Evolutionary conservation across 2,329 filamentous ascomycete species (phyloP).

Genomic region (Xylaria sp.): DNA sequence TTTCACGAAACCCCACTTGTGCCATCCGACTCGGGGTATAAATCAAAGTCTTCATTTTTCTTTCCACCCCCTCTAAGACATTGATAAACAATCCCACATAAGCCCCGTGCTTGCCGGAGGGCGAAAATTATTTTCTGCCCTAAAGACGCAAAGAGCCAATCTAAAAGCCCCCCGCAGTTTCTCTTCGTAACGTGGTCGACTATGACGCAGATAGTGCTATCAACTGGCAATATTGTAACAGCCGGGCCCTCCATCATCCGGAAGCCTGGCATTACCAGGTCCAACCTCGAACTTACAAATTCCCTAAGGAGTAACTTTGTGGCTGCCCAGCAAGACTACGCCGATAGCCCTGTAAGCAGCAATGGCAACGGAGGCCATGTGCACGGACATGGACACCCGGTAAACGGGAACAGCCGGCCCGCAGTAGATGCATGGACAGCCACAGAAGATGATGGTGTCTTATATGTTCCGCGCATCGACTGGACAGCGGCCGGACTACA

Average conservation of each 20-base stretch:
- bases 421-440: conserved; percentile 73
- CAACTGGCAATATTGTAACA: conserved; percentile 78
- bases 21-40: conserved; percentile 27
- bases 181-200: conserved; percentile 16
- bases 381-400: conserved; percentile 48
- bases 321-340: conserved; percentile 74
- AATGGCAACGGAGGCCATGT: conserved; percentile 34
- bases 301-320: conserved; percentile 86
- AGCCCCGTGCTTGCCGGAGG: background rate
- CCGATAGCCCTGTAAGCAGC: conserved; percentile 44
- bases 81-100: background rate
- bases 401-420: conserved; percentile 45
- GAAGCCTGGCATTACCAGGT: conserved; percentile 79
- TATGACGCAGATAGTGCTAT: conserved; percentile 48
- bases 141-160: background rate
- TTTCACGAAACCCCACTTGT: conserved; percentile 32
- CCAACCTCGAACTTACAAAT: conserved; percentile 92
- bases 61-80: conserved; percentile 29
- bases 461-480: conserved; percentile 83
- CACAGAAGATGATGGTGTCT: conserved; percentile 63
- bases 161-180: background rate
- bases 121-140: background rate
- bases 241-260: conserved; percentile 85
- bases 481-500: conserved; percentile 75
- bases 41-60: conserved; percentile 23